Base-by-base conservation (phyloP, 306 rosid genomes). In the Pterocarpus macrocarpus region DNA sequence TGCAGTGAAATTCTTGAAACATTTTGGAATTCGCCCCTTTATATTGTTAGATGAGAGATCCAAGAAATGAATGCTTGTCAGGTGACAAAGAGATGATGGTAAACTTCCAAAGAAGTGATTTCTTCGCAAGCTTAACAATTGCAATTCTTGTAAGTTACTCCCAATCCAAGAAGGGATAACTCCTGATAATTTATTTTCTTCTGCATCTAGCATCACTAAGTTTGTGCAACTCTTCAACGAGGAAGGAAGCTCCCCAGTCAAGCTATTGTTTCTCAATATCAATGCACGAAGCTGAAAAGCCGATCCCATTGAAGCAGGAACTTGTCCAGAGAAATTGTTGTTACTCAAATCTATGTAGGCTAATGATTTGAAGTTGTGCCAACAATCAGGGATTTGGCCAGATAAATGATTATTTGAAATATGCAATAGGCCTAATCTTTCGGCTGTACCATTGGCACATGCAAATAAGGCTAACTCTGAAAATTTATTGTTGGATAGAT, bases 1-100 rank as follows among this genome's bases (percentile, higher is more conserved):
- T 53, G 77, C 64, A n/a, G 77, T 30, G 13, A 70, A 50, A 16
- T 73, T 75, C 28, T 61, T 75, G 55, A 75, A 62, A 55, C 80
- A 75, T 45, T 45, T 58, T 7, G 9, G 71, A 33, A 75, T 75
- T 47, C 2, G 17, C 8, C 80, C 80, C 14, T 13, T 30, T 2
- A 75, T 1, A 62, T 4, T 33, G 14, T 70, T 70, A 4, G 16
- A 32, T 3, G 75, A 70, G 75, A 70, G 75, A 33, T 70, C 75
- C 43, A 70, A 70, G 61, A 50, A 16, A 15, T 7, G 62, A 47
- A 75, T 34, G 22, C 59, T 63, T 8, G 59, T 8, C 16, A 75
- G 30, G 12, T 33, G 16, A 62, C 80, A 75, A 62, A 75, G 5
- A n/a, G 30, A 8, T 1, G 5, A 0, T 9, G 71, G 32, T 12